A percentile compares a stretch with the other conserved stretches of the same genome.
Conservation (phyloP, 306 rosid species). For the Prunus davidiana region DNA sequence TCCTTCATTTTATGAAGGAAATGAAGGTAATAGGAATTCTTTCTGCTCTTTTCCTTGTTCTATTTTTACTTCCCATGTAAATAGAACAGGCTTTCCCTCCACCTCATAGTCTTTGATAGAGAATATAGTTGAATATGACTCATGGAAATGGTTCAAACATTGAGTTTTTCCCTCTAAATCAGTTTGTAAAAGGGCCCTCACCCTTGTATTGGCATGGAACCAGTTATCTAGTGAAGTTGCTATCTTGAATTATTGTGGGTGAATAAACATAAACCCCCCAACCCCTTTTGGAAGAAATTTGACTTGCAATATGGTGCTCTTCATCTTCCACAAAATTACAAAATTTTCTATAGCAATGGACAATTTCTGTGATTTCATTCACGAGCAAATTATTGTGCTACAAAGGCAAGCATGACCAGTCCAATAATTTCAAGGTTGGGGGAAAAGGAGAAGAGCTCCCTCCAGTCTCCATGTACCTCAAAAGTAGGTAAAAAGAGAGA, state of each 20-base stretch:
- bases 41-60: neutral
- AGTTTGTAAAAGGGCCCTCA: too few species aligned
- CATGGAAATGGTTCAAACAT: too few species aligned
- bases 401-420: neutral
- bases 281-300: too few species aligned
- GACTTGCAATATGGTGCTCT: too few species aligned
- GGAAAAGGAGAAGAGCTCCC: too few species aligned
- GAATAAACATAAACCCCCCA: neutral
- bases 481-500: too few species aligned
- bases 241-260: neutral
- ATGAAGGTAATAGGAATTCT: conserved; percentile 3
- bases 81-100: neutral
- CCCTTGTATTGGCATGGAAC: neutral
- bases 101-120: neutral
- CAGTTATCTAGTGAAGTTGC: neutral
- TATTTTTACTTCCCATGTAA: neutral
- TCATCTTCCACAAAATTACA: too few species aligned
- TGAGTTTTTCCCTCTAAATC: too few species aligned
- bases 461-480: too few species aligned
- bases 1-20: neutral
- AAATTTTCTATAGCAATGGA: too few species aligned
- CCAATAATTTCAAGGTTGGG: neutral
- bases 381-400: neutral
- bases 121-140: neutral
- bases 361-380: neutral